Conservation (phyloP, 768 basidiomycete species). For the Collybia sp. region DNA sequence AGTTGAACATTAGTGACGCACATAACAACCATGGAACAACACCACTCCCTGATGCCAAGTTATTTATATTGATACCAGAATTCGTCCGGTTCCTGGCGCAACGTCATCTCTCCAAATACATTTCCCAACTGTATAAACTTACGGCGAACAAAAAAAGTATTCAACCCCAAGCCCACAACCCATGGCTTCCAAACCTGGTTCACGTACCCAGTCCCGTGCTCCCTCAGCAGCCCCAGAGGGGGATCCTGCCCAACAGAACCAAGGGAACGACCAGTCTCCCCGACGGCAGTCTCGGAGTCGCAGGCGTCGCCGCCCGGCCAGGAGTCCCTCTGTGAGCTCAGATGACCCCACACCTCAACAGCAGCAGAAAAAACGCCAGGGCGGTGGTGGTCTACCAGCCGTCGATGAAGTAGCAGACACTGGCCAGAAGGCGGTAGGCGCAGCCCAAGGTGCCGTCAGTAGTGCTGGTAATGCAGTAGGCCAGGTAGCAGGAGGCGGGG, state of each 20-base stretch:
- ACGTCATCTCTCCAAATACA: not conserved
- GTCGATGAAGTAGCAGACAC: not conserved
- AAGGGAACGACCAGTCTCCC: not conserved
- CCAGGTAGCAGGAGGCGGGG: not conserved
- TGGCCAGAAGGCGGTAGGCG: not conserved
- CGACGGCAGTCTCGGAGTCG: conserved; percentile 3
- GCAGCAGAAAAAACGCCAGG: not conserved
- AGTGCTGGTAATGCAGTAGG: not conserved
- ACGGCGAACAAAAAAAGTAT: not conserved
- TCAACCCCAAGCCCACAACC: not conserved
- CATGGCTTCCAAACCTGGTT: not conserved
- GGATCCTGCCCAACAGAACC: not conserved
- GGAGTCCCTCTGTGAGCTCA: conserved; percentile 7
- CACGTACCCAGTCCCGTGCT: conserved; percentile 4
- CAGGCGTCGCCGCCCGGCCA: conserved; percentile 10
- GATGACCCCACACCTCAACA: conserved; percentile 1
- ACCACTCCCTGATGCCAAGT: not conserved
- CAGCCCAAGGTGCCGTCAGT: not conserved
- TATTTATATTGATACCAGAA: too few species aligned
- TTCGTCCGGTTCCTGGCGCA: not conserved
- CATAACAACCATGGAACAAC: too few species aligned
- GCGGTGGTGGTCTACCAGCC: not conserved
- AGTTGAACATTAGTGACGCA: too few species aligned
- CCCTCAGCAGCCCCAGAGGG: not conserved
- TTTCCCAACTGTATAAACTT: not conserved